Evolutionary conservation across 2,329 filamentous ascomycete genomes (phyloP).

Genomic region (Triangularia verruculosa): DNA sequence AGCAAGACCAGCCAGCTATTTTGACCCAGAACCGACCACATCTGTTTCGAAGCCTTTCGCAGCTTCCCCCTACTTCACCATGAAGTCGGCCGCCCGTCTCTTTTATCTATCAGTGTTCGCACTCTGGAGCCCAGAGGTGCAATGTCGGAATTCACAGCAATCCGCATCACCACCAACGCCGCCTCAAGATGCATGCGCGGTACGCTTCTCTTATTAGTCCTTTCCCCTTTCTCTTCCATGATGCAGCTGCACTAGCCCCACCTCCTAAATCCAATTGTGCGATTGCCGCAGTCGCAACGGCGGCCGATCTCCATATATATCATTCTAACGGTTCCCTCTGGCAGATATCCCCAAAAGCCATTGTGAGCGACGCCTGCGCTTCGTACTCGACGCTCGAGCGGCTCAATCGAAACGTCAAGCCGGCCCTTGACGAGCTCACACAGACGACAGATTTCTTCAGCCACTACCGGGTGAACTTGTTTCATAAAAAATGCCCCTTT

Average conservation of each 20-base stretch:
- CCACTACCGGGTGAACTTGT: conserved; percentile 93
- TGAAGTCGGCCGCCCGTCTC: conserved; percentile 53
- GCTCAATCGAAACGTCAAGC: conserved; percentile 74
- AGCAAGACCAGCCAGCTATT: neutral
- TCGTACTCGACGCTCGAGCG: conserved; percentile 87
- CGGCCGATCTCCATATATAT: conserved; percentile 23
- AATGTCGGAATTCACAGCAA: conserved; percentile 38
- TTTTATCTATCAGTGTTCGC: conserved; percentile 57
- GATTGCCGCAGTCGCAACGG: conserved; percentile 1
- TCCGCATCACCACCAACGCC: conserved; percentile 22
- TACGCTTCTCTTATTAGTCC: conserved; percentile 38
- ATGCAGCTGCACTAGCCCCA: conserved; percentile 18
- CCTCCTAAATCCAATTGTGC: conserved; percentile 12
- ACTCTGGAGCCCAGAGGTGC: conserved; percentile 49
- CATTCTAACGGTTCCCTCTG: conserved; percentile 40
- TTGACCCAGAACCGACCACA: neutral
- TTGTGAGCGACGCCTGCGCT: conserved; percentile 90
- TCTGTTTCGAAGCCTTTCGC: neutral
- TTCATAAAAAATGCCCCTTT: conserved; percentile 91
- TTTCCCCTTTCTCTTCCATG: conserved; percentile 24
- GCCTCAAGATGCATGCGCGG: conserved; percentile 50
- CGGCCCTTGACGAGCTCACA: conserved; percentile 76
- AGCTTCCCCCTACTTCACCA: conserved; percentile 29
- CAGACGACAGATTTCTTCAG: conserved; percentile 95
- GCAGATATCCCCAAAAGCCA: conserved; percentile 83